Percentiles rank a stretch among this genome's conserved stretches.
phyloP scores from a whole-genome alignment of 208 protist genomes.

The Phytomonas sp. region DNA sequence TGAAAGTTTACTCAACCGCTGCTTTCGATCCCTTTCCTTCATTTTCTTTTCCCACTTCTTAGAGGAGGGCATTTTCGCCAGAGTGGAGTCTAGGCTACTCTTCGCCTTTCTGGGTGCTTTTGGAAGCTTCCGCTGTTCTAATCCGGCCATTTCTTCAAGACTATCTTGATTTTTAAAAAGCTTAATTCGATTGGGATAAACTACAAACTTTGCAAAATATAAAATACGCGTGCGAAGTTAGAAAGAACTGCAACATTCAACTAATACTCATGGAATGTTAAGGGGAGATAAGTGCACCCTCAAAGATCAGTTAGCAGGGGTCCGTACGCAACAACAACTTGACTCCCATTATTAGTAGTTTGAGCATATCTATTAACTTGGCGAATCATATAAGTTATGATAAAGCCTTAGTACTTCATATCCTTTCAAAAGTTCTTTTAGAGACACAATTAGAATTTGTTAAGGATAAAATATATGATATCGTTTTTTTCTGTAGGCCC shows the following conservation, averaged over 20 bases:
- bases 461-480: too few species aligned
- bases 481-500: too few species aligned
- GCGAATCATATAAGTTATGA: too few species aligned
- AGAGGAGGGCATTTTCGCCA: conserved; percentile 36
- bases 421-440: too few species aligned
- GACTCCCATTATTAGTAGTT: too few species aligned
- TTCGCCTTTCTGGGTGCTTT: conserved; percentile 53
- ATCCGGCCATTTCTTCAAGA: conserved; percentile 29
- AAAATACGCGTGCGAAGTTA: background rate
- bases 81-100: conserved; percentile 26
- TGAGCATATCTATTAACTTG: too few species aligned
- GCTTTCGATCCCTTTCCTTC: conserved; percentile 51
- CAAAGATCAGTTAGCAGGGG: too few species aligned
- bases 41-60: conserved; percentile 80
- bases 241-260: background rate
- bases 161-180: conserved; percentile 8
- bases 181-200: background rate
- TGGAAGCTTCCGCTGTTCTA: conserved; percentile 59
- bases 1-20: conserved; percentile 54
- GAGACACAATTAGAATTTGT: too few species aligned
- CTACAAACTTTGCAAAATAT: background rate
- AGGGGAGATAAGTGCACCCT: too few species aligned
- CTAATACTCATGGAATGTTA: too few species aligned
- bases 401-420: too few species aligned
- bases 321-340: too few species aligned